A percentile compares a stretch with the other conserved stretches of the same genome.
Conservation (phyloP, 139 green algal species). For the Volvox reticuliferus region DNA sequence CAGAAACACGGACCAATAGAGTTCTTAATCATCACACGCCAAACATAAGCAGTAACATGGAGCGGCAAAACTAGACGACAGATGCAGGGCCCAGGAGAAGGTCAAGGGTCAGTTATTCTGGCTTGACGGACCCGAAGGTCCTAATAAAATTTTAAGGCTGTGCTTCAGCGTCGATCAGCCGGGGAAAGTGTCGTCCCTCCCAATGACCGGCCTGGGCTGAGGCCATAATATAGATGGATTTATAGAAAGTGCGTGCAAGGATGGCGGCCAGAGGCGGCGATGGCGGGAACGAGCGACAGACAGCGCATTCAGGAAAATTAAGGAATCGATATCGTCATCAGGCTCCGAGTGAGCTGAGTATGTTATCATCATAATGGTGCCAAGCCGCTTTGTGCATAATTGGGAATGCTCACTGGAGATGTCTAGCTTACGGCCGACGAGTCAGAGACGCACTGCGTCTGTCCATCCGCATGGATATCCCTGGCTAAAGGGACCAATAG, state of each 20-base stretch:
- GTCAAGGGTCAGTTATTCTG: conserved; percentile 66
- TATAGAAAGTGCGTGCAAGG: not conserved
- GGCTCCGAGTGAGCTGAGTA: conserved; percentile 72
- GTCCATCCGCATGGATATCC: conserved; percentile 74
- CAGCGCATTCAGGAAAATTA: conserved; percentile 22
- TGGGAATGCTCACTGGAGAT: too few species aligned
- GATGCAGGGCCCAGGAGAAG: not conserved
- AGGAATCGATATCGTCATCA: conserved; percentile 62
- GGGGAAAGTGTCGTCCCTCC: conserved; percentile 68
- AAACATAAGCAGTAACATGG: not conserved
- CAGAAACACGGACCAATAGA: conserved; percentile 86
- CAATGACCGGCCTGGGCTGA: conserved; percentile 5
- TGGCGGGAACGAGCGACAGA: not conserved
- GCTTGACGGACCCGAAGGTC: conserved; percentile 65
- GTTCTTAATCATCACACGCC: conserved; percentile 68
- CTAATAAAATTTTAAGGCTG: conserved; percentile 45
- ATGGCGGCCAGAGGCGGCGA: conserved; percentile 2
- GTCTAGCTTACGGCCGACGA: not conserved
- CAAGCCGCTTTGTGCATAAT: not conserved
- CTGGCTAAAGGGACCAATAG: conserved; percentile 72
- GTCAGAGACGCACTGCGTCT: conserved; percentile 65
- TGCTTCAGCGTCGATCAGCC: conserved; percentile 68
- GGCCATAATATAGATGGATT: too few species aligned
- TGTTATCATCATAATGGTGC: conserved; percentile 63
- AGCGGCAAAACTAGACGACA: not conserved